phyloP scores from a whole-genome alignment of 2,329 filamentous ascomycete species.

The Neodidymelliopsis sp. region DNA sequence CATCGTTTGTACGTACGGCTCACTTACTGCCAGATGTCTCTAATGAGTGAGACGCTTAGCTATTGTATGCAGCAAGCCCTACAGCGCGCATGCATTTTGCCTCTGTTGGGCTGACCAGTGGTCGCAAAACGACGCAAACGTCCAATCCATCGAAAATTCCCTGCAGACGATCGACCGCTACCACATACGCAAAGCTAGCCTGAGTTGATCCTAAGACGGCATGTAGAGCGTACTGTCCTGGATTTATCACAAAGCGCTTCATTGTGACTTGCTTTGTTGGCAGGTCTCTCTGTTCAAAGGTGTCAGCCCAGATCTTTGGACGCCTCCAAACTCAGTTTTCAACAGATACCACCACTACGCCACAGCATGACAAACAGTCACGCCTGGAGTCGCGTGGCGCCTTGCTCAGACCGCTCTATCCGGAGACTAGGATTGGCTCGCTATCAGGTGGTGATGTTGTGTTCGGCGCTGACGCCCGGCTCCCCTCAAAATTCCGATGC shows the following conservation, averaged over 20 bases:
- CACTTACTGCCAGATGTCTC: neutral
- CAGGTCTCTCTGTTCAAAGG: neutral
- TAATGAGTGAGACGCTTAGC: neutral
- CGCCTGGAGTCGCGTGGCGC: neutral
- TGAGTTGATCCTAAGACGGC: too few relatives aligned
- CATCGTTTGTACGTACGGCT: neutral
- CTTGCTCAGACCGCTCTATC: neutral
- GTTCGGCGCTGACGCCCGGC: constrained; percentile 30
- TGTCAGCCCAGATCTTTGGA: neutral
- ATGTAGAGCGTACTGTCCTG: too few relatives aligned
- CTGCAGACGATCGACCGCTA: neutral
- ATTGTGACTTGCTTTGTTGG: neutral
- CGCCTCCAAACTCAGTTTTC: neutral
- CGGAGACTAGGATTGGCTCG: neutral
- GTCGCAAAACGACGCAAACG: constrained; percentile 2
- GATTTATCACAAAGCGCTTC: neutral
- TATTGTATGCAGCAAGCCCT: constrained; percentile 12
- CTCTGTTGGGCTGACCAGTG: neutral
- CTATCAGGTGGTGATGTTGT: constrained; percentile 22
- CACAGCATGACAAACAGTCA: neutral
- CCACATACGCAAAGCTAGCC: neutral
- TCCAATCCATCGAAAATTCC: neutral
- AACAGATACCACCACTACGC: neutral
- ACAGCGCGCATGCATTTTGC: neutral
- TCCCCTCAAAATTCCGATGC: constrained; percentile 40